Evolutionary conservation across 2,329 filamentous ascomycete species (phyloP), one percentile per base, ranked within the genome.

Genomic region (Claviceps humidiphila): DNA sequence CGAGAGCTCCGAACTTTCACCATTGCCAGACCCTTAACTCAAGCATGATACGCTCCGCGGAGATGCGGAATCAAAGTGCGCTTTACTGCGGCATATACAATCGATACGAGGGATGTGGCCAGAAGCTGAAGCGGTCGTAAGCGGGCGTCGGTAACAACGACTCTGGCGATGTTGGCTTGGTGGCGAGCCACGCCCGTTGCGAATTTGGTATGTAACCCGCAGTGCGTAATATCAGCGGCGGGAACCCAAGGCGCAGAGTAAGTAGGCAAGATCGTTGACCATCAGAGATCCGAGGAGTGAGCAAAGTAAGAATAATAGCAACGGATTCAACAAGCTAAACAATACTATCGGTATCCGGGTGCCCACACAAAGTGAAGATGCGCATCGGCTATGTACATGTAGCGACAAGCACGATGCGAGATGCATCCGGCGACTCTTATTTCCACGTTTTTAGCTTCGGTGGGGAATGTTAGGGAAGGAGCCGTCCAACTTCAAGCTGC

Each of bases 1-100:
- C 80, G 79, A 57, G 75, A 79, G 58, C 71, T 75, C 58, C 72
- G 61, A 57, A 68, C 63, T 59, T 58, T 68, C 52, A 64, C 54
- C 63, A 66, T 66, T 49, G 56, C 58, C 51, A 54, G 37, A 47
- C 56, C 55, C 54, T 53, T 50, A 50, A 53, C 49, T 54, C 54
- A 51, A 57, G 55, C 58, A 60, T 59, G 56, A 47, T 56, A 52
- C 44, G 44, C 20, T 40, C n/a, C 34, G 22, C 9, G 41, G 14
- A n/a, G n/a, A 38, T 40, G 8, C 37, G 40, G 17, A 6, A 52
- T 13, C 14, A 39, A 16, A 38, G 2, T 17, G 22, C 34, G 26
- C 44, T 16, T 47, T 4, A 20, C 11, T 20, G 13, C 8, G 24
- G 34, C 17, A 47, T 47, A 24, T 37, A 17, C 5, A 9, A 42